Conservation (phyloP, 306 rosid genomes). For the Senna tora region DNA sequence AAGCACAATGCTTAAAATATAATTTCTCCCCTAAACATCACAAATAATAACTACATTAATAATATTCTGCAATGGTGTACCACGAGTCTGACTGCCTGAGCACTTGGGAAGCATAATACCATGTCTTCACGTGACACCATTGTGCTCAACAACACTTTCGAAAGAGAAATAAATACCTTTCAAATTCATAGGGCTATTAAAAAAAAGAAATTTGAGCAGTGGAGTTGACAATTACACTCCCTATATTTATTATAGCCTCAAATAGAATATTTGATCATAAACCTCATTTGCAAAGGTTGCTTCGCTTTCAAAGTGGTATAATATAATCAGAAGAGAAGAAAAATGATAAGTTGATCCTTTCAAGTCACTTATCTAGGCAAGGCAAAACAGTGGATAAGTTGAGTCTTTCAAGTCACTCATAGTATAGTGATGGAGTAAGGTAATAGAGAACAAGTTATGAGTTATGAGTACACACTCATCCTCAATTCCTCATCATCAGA, state of each 20-base stretch:
- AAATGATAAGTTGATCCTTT: neutral
- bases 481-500: neutral
- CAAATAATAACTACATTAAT: neutral
- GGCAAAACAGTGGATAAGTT: neutral
- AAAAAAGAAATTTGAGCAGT: neutral
- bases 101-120: conserved; percentile 13
- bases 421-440: neutral
- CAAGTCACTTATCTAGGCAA: neutral
- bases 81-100: neutral
- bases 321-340: neutral
- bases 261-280: neutral
- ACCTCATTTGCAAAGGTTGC: neutral
- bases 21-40: neutral
- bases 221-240: too few species aligned
- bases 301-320: conserved; percentile 6
- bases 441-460: neutral
- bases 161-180: neutral
- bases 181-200: neutral
- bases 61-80: neutral
- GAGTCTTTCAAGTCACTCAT: conserved; percentile 19
- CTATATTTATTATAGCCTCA: neutral
- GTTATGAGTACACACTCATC: neutral
- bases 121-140: conserved; percentile 18
- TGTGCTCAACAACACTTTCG: neutral
- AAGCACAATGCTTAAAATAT: neutral